These are phyloP conservation scores for Medicago arabica DNA, from an alignment of 306 rosid genomes.

Conservation along the genomic window DNA sequence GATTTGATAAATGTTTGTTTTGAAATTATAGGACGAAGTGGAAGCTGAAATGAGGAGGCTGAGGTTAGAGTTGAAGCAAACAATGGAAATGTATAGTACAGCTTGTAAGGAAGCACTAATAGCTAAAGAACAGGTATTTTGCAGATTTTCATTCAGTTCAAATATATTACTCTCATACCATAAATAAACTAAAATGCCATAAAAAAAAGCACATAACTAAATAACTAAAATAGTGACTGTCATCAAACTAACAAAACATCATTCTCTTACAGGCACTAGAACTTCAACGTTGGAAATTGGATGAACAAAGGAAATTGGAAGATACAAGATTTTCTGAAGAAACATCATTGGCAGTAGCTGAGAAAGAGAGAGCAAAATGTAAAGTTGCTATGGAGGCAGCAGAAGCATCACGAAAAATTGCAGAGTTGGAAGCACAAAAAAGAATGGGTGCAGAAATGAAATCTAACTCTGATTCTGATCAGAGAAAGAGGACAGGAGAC, in stretches of 20 bases:
- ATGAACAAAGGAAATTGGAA: conserved; percentile 66
- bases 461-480: conserved; percentile 51
- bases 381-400: conserved; percentile 73
- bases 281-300: conserved; percentile 74
- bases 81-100: conserved; percentile 85
- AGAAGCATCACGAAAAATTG: conserved; percentile 61
- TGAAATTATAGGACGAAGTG: conserved; percentile 66
- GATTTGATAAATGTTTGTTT: conserved; percentile 7
- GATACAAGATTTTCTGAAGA: conserved; percentile 60
- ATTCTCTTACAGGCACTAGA: conserved; percentile 62
- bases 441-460: conserved; percentile 57
- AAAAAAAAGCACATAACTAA: background rate
- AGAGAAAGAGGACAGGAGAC: conserved; percentile 6
- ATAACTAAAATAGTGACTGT: background rate
- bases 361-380: conserved; percentile 66
- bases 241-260: background rate
- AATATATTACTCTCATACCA: conserved; percentile 12
- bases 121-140: conserved; percentile 67
- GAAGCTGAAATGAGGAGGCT: conserved; percentile 93
- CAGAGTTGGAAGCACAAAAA: conserved; percentile 68
- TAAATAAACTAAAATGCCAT: background rate
- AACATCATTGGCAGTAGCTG: conserved; percentile 62
- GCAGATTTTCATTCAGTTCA: background rate
- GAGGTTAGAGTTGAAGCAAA: conserved; percentile 79
- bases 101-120: conserved; percentile 83